Percentiles rank a stretch among this genome's conserved stretches.
phyloP scores from a whole-genome alignment of 2,329 filamentous ascomycete species.

The Cladosporium sp. region DNA sequence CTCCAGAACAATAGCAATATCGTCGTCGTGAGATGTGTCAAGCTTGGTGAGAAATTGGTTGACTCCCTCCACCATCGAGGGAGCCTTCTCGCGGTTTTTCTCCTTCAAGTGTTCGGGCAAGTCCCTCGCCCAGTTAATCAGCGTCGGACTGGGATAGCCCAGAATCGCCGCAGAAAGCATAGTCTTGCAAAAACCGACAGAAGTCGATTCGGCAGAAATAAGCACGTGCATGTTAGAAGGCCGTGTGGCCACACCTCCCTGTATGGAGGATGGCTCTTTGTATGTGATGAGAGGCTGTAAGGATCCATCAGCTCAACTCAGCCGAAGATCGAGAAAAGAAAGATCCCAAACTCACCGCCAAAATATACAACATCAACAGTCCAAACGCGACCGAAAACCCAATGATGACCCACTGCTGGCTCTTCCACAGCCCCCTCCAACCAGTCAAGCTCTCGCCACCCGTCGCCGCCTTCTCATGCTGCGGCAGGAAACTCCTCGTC shows the following conservation, averaged over 20 bases:
- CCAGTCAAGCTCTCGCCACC: conserved; percentile 1
- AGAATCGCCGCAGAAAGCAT: conserved; percentile 19
- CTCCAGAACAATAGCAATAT: conserved; percentile 3
- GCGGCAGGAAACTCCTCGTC: conserved; percentile 11
- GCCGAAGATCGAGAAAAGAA: no score
- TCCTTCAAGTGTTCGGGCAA: neutral
- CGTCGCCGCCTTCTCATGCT: conserved; percentile 1
- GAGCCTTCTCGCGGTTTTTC: neutral
- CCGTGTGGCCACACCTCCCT: conserved; percentile 6
- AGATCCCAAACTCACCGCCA: conserved; percentile 4
- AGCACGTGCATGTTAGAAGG: conserved; percentile 24
- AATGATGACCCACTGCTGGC: conserved; percentile 12
- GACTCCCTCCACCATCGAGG: conserved; percentile 4
- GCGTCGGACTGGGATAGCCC: conserved; percentile 19
- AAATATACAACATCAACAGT: conserved; percentile 5
- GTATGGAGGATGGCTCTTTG: conserved; percentile 1
- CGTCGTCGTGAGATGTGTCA: conserved; percentile 10
- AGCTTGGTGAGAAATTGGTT: conserved; percentile 1
- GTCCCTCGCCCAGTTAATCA: conserved; percentile 15
- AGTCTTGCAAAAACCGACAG: conserved; percentile 23
- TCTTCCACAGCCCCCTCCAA: conserved; percentile 11
- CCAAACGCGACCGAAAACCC: conserved; percentile 4
- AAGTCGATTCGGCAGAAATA: conserved; percentile 21
- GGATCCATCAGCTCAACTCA: neutral
- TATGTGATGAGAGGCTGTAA: conserved; percentile 4